Percentiles rank a stretch among this genome's conserved stretches.
Conservation (phyloP, 208 protist genomes). For the Jaenimonas drosophilae region DNA sequence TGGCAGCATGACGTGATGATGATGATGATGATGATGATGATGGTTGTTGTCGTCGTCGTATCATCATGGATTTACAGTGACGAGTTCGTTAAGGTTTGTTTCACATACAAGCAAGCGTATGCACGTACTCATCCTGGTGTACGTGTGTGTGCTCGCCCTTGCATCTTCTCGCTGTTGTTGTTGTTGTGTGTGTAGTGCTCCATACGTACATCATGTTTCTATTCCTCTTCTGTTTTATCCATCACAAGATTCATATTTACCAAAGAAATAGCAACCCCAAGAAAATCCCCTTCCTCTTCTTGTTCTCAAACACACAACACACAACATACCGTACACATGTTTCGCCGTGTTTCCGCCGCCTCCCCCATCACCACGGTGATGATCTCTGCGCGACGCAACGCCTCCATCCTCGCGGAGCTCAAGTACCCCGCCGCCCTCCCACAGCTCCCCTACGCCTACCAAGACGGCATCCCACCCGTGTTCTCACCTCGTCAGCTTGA, state of each 20-base stretch:
- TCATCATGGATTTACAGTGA: too few species aligned
- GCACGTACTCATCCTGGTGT: constrained; percentile 1
- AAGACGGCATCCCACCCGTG: constrained; percentile 61
- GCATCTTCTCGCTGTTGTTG: constrained; percentile 1
- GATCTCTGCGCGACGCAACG: constrained; percentile 18
- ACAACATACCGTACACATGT: constrained; percentile 3
- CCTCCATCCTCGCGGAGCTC: constrained; percentile 45
- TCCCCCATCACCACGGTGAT: constrained; percentile 3
- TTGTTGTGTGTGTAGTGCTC: constrained; percentile 2
- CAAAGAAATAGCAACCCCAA: constrained; percentile 5
- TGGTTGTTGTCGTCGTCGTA: too few species aligned
- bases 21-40: too few species aligned
- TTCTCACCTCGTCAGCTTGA: constrained; percentile 78
- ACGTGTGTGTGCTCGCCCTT: background rate
- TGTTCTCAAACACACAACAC: background rate
- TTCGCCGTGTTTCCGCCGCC: constrained; percentile 9
- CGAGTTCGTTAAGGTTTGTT: background rate
- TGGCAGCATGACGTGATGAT: too few species aligned
- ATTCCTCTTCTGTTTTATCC: too few species aligned
- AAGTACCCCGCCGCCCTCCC: constrained; percentile 68
- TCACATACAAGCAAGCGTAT: background rate
- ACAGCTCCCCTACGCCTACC: constrained; percentile 51
- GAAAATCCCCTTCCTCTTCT: constrained; percentile 1
- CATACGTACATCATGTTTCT: background rate
- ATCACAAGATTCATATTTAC: too few species aligned